These are phyloP conservation scores for Boletus albobrunnescens DNA, from an alignment of 1,284 basidiomycete species.

Conservation along the genomic window DNA sequence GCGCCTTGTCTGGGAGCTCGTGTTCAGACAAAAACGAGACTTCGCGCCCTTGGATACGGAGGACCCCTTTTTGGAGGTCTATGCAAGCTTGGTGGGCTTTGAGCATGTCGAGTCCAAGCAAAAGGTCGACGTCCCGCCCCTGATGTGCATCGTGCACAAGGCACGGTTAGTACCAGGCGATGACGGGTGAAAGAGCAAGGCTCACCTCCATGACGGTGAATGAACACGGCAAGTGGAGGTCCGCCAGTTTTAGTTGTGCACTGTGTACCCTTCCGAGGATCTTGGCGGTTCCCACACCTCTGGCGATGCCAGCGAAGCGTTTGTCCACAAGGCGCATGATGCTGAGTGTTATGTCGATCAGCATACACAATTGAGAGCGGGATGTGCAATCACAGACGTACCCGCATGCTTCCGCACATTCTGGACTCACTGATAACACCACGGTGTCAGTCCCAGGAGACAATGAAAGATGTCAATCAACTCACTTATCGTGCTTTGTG, in stretches of 20 bases:
- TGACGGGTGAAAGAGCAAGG: background rate
- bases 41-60: conserved; percentile 85
- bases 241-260: conserved; percentile 85
- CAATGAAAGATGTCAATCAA: conserved; percentile 13
- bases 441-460: conserved; percentile 10
- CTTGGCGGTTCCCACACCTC: conserved; percentile 93
- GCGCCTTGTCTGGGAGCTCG: conserved; percentile 83
- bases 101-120: conserved; percentile 97
- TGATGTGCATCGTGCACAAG: conserved; percentile 26
- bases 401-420: conserved; percentile 92
- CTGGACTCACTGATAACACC: conserved; percentile 77
- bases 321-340: conserved; percentile 92
- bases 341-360: conserved; percentile 34
- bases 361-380: background rate
- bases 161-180: background rate
- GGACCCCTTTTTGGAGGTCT: conserved; percentile 83
- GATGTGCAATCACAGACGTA: conserved; percentile 36
- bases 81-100: conserved; percentile 96
- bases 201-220: conserved; percentile 93
- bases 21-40: conserved; percentile 91
- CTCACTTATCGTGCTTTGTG: conserved; percentile 94
- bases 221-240: conserved; percentile 82
- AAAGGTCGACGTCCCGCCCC: conserved; percentile 88
- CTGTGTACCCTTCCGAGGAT: conserved; percentile 94
- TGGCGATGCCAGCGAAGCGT: conserved; percentile 85